These are phyloP conservation scores for Crithidia acanthocephali DNA, from an alignment of 208 protist genomes.

Conservation along the genomic window DNA sequence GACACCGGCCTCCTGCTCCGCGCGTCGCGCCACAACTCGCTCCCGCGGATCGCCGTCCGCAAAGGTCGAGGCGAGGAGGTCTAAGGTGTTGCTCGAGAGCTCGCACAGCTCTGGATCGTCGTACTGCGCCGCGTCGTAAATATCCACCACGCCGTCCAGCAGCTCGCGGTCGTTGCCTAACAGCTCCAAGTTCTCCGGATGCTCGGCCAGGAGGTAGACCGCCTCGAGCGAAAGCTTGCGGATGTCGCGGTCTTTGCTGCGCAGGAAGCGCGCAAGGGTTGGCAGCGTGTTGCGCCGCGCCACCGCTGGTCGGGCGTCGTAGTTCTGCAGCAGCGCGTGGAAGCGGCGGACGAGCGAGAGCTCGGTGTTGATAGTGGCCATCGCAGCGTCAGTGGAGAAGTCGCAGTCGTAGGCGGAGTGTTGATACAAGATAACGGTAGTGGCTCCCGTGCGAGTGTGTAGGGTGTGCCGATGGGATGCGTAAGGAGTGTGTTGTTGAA, in stretches of 20 bases:
- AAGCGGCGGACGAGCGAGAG: constrained; percentile 84
- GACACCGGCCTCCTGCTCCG: constrained; percentile 28
- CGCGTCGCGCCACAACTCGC: constrained; percentile 28
- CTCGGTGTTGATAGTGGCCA: constrained; percentile 77
- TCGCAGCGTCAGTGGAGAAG: constrained; percentile 6
- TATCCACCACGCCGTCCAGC: constrained; percentile 55
- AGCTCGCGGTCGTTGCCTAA: constrained; percentile 55
- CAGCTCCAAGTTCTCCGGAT: constrained; percentile 87
- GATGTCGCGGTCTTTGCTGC: constrained; percentile 81
- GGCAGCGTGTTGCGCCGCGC: constrained; percentile 87
- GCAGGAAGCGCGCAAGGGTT: constrained; percentile 77
- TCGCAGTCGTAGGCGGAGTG: not conserved
- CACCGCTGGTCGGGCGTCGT: constrained; percentile 78
- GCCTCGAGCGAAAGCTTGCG: constrained; percentile 71
- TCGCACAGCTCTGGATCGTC: constrained; percentile 84
- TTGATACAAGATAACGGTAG: not conserved
- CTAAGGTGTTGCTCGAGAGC: constrained; percentile 47
- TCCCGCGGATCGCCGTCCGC: constrained; percentile 54
- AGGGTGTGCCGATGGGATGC: too few relatives aligned
- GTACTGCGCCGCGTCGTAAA: constrained; percentile 77
- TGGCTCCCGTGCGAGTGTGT: too few relatives aligned
- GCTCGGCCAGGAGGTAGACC: constrained; percentile 77
- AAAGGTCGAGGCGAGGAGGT: constrained; percentile 56
- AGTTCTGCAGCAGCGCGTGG: constrained; percentile 71
- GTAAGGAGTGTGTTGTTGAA: too few relatives aligned